These are phyloP conservation scores for Paramecium octaurelia DNA, from an alignment of 73 alveolate genomes.

Conservation along the genomic window DNA sequence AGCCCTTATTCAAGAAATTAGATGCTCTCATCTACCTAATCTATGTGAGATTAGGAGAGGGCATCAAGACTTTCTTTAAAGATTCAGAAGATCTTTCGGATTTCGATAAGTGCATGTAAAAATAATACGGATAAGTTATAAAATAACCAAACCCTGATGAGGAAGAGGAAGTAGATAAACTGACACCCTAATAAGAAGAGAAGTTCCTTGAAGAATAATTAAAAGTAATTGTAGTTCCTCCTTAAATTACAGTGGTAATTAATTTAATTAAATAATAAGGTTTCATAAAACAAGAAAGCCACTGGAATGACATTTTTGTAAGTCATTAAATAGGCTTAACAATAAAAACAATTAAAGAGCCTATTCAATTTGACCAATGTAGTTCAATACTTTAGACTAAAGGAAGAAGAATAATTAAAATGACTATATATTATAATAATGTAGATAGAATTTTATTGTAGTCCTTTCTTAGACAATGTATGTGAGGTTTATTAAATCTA, in stretches of 20 bases:
- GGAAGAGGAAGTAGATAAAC: background rate
- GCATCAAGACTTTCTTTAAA: background rate
- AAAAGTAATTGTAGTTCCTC: background rate
- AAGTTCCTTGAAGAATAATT: background rate
- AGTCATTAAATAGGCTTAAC: conserved; percentile 13
- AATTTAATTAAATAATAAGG: background rate
- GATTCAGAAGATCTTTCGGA: conserved; percentile 39
- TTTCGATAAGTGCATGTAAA: conserved; percentile 34
- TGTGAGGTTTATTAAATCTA: background rate
- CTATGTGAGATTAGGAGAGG: background rate
- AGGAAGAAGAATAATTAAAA: conserved; percentile 27
- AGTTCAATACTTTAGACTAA: conserved; percentile 5
- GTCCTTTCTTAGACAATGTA: background rate
- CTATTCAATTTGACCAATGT: background rate
- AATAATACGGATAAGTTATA: background rate
- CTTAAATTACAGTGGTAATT: background rate
- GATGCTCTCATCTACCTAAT: background rate
- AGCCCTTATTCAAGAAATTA: background rate
- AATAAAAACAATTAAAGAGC: background rate
- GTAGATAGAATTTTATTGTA: background rate
- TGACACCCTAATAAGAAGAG: background rate
- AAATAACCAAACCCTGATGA: background rate
- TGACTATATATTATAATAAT: background rate
- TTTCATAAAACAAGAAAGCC: background rate
- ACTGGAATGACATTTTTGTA: conserved; percentile 12